Conservation (phyloP, 2,329 filamentous ascomycete genomes). For the Curvularia eragrostidis region DNA sequence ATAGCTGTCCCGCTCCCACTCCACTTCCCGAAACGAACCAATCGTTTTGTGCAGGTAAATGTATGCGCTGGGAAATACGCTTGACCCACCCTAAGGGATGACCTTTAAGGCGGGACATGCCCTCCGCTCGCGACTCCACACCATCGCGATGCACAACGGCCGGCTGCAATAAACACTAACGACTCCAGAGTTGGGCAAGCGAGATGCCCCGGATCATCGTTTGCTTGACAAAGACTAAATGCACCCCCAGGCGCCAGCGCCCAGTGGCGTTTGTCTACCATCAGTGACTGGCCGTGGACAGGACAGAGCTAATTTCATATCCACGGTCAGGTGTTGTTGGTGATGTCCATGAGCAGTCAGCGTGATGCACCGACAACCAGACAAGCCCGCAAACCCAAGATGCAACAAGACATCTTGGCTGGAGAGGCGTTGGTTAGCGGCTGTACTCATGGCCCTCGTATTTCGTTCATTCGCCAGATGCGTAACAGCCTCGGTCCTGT, state of each 20-base stretch:
- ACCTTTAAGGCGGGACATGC: constrained; percentile 23
- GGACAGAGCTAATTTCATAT: constrained; percentile 21
- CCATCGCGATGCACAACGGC: constrained; percentile 22
- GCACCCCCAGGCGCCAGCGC: constrained; percentile 17
- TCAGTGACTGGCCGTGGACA: constrained; percentile 16
- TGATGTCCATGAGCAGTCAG: constrained; percentile 19
- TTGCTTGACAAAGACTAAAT: constrained; percentile 14
- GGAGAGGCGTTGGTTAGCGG: constrained; percentile 25
- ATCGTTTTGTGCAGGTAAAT: constrained; percentile 27
- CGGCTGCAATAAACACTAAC: constrained; percentile 9
- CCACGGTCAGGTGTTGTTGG: constrained; percentile 27
- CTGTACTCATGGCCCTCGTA: constrained; percentile 22
- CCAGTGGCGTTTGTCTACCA: constrained; percentile 20
- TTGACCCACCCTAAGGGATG: constrained; percentile 22
- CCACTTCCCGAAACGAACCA: constrained; percentile 27
- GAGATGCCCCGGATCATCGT: constrained; percentile 2
- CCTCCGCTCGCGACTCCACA: constrained; percentile 17
- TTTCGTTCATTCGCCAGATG: constrained; percentile 33
- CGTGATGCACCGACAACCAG: constrained; percentile 31
- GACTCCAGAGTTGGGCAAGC: constrained; percentile 3
- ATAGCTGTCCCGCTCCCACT: constrained; percentile 20
- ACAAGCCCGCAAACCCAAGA: constrained; percentile 8
- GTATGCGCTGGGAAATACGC: constrained; percentile 22
- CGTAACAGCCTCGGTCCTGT: constrained; percentile 27
- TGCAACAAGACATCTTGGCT: constrained; percentile 19